These are phyloP conservation scores for Rhodosporidiobolus sp. DNA, from an alignment of 768 basidiomycete genomes.

Conservation along the genomic window DNA sequence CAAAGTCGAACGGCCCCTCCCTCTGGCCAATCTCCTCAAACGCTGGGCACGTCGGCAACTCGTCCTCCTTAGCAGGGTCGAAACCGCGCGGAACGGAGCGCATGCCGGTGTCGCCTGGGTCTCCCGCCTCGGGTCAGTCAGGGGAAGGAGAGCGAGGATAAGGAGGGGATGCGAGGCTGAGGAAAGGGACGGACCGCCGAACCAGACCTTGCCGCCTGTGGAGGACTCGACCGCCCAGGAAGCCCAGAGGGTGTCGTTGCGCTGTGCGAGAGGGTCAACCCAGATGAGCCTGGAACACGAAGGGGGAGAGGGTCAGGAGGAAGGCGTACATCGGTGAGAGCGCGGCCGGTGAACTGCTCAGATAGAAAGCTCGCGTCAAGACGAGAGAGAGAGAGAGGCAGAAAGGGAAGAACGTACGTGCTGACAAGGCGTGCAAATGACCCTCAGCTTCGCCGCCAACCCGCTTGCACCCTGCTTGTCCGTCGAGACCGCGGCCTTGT, in stretches of 20 bases:
- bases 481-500: not conserved
- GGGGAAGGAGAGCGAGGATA: no score
- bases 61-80: constrained; percentile 41
- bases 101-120: constrained; percentile 45
- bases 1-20: constrained; percentile 65
- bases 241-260: constrained; percentile 63
- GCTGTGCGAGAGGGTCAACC: constrained; percentile 51
- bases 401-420: constrained; percentile 57
- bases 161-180: not conserved
- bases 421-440: constrained; percentile 65
- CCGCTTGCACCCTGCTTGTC: constrained; percentile 10
- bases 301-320: not conserved
- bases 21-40: constrained; percentile 67
- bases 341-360: constrained; percentile 15
- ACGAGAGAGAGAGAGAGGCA: no score
- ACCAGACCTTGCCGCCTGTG: constrained; percentile 26
- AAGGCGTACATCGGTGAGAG: constrained; percentile 1
- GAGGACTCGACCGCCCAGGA: constrained; percentile 60
- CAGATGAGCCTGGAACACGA: not conserved
- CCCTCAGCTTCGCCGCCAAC: constrained; percentile 49
- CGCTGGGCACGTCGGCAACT: constrained; percentile 61
- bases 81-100: constrained; percentile 43
- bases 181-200: constrained; percentile 14
- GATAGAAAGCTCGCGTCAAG: not conserved
- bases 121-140: no score